A percentile compares a stretch with the other conserved stretches of the same genome.
These are phyloP conservation scores for Paecilomyces sp. DNA, from an alignment of 2,329 filamentous ascomycete species.

Conservation along the genomic window DNA sequence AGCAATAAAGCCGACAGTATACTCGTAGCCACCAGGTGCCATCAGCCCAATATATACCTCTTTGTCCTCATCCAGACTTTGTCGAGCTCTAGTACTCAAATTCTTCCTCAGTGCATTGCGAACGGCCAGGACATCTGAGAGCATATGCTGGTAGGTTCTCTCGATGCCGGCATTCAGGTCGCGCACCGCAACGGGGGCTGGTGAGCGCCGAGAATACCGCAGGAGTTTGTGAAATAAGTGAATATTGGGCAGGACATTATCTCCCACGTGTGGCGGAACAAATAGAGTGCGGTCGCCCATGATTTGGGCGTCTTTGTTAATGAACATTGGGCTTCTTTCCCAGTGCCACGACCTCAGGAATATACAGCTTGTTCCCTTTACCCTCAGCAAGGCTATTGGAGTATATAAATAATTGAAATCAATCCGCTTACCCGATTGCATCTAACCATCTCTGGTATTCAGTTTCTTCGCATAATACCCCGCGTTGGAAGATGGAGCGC, in stretches of 20 bases:
- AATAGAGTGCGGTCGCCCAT: neutral
- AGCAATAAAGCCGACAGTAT: constrained; percentile 26
- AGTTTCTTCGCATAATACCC: too few relatives aligned
- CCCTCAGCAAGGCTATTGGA: too few relatives aligned
- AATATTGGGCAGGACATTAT: constrained; percentile 23
- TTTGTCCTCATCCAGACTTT: constrained; percentile 16
- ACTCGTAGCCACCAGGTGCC: constrained; percentile 29
- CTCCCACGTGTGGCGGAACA: constrained; percentile 20
- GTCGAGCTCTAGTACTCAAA: constrained; percentile 9
- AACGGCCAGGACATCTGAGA: constrained; percentile 19
- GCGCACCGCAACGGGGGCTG: constrained; percentile 19
- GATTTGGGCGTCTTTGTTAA: too few relatives aligned
- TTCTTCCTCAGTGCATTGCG: constrained; percentile 14
- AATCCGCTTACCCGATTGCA: too few relatives aligned
- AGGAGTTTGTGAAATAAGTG: constrained; percentile 26
- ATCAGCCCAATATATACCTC: constrained; percentile 27
- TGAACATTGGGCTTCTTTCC: too few relatives aligned
- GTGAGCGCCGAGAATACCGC: constrained; percentile 19
- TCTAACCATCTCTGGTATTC: too few relatives aligned
- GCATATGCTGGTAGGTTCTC: constrained; percentile 23
- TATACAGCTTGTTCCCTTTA: too few relatives aligned
- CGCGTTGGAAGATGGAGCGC: too few relatives aligned
- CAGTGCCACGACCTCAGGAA: too few relatives aligned
- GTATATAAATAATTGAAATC: too few relatives aligned
- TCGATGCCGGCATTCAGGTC: constrained; percentile 25